Conservation (phyloP, 1,284 basidiomycete genomes). For the Malassezia nana region DNA sequence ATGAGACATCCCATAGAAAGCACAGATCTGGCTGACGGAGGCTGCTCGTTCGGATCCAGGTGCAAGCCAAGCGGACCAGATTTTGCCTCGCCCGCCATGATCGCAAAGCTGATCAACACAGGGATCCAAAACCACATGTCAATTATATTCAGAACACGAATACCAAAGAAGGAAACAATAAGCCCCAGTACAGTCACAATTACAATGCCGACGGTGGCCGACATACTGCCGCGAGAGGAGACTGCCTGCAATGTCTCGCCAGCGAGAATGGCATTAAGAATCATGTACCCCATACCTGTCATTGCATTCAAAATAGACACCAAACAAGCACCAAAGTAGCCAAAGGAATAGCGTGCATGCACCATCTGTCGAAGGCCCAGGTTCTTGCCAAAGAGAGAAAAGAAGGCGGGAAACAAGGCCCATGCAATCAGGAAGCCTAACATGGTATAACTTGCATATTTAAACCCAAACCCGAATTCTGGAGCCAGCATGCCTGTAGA, state of each 20-base stretch:
- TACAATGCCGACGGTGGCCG: constrained; percentile 66
- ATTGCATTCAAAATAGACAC: constrained; percentile 52
- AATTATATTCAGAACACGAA: constrained; percentile 60
- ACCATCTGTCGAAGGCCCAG: constrained; percentile 60
- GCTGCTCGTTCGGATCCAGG: constrained; percentile 53
- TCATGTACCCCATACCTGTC: constrained; percentile 46
- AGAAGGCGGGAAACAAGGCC: constrained; percentile 33
- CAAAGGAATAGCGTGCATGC: constrained; percentile 54
- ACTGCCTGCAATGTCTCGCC: constrained; percentile 51
- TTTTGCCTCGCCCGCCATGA: constrained; percentile 54
- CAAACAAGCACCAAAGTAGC: constrained; percentile 56
- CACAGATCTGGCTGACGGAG: constrained; percentile 50
- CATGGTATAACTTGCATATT: constrained; percentile 48
- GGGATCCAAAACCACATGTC: constrained; percentile 67
- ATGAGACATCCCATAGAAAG: constrained; percentile 56
- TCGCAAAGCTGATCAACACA: constrained; percentile 60
- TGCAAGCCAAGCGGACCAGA: constrained; percentile 54
- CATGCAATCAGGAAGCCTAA: constrained; percentile 49
- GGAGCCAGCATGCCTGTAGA: constrained; percentile 57
- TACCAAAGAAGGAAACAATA: constrained; percentile 68
- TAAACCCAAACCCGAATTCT: constrained; percentile 55
- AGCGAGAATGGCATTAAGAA: constrained; percentile 57
- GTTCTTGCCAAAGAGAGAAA: constrained; percentile 54
- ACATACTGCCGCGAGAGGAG: constrained; percentile 39
- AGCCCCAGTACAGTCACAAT: constrained; percentile 69